These are phyloP conservation scores for Dillenia turbinata DNA, from an alignment of 164 flowering plant genomes.

Conservation along the genomic window DNA sequence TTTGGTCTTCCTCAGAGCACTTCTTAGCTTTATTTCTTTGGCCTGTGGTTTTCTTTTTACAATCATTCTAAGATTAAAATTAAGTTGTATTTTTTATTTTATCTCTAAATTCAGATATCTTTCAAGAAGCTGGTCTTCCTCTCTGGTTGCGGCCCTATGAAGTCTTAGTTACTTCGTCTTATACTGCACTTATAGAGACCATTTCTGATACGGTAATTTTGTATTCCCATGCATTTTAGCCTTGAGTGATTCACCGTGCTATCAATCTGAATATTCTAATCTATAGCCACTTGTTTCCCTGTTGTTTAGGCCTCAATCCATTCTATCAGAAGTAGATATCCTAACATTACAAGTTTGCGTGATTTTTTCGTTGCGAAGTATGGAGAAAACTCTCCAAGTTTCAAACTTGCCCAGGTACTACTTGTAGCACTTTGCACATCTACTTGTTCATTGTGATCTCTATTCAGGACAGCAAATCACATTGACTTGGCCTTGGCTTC, in stretches of 20 bases:
- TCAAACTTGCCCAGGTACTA: constrained; percentile 96
- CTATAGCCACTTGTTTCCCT: not conserved
- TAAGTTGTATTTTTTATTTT: not conserved
- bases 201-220: constrained; percentile 90
- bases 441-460: too few relatives aligned
- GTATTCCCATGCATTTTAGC: constrained; percentile 1
- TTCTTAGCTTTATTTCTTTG: not conserved
- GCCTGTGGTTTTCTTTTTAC: not conserved
- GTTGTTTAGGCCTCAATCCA: constrained; percentile 85
- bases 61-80: constrained; percentile 5
- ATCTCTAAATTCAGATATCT: constrained; percentile 65
- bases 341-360: constrained; percentile 76
- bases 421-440: too few relatives aligned
- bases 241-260: not conserved
- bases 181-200: constrained; percentile 97
- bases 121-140: constrained; percentile 99
- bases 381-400: constrained; percentile 87
- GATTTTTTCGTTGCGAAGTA: constrained; percentile 91
- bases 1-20: not conserved
- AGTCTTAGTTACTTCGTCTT: constrained; percentile 95
- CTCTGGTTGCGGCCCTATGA: constrained; percentile 99
- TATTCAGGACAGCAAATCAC: too few relatives aligned
- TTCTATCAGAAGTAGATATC: constrained; percentile 92
- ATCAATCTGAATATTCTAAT: not conserved
- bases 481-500: too few relatives aligned